Conservation (phyloP, 495 filamentous ascomycete species). For the Penicillium pancosmium region DNA sequence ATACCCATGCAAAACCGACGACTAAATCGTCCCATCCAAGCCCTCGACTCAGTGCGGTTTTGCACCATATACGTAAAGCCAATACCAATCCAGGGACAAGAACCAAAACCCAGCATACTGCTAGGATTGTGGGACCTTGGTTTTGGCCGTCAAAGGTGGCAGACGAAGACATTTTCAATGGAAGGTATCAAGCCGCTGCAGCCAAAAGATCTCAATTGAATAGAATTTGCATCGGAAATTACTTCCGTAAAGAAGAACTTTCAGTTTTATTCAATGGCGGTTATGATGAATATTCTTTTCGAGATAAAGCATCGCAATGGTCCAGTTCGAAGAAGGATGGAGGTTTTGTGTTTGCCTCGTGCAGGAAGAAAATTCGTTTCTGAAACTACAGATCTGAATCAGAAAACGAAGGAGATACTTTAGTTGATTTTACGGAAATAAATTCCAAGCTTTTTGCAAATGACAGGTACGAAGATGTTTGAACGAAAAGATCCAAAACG, state of each 20-base stretch:
- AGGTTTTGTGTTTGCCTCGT: not conserved
- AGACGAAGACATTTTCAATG: not conserved
- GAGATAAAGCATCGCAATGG: not conserved
- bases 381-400: not conserved
- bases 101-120: conserved; percentile 18
- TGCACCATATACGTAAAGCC: conserved; percentile 18
- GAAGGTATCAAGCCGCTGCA: not conserved
- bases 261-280: not conserved
- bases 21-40: conserved; percentile 17
- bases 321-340: not conserved
- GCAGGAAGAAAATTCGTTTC: not conserved
- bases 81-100: conserved; percentile 12
- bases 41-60: conserved; percentile 8
- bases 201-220: not conserved
- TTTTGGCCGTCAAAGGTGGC: not conserved
- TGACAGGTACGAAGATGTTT: not conserved
- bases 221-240: too few species aligned
- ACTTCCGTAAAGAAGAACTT: not conserved
- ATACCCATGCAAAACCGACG: conserved; percentile 16
- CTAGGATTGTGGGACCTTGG: conserved; percentile 16
- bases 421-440: not conserved
- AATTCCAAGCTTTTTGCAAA: not conserved
- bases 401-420: not conserved
- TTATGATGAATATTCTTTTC: not conserved
- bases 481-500: not conserved